Evolutionary conservation across 1,284 basidiomycete genomes (phyloP), one percentile per base, ranked within the genome.

Genomic region (Ganoderma resinaceum): DNA sequence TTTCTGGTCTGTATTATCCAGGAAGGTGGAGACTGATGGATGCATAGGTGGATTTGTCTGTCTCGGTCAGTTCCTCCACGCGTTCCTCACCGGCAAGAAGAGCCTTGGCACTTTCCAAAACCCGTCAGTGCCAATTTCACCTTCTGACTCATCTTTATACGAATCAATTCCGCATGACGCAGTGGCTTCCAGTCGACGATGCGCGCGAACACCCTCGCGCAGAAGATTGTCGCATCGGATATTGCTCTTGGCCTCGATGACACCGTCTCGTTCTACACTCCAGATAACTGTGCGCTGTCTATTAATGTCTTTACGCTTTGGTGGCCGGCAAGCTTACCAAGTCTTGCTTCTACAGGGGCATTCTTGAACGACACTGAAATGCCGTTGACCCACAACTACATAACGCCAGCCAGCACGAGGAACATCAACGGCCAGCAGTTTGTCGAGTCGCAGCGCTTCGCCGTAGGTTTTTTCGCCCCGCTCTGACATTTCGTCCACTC

Each of bases 1-100:
- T 23, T 26, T 37, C 12, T 23, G 29, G 5, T 11, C 16, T 55
- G 23, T 29, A 12, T 20, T 37, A 1, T 42, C 7, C 31, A 2
- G 26, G 6, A 23, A 14, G 8, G 26, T 42, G 38, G 23, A 20
- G 11, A 53, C 40, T 63, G 65, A 52, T 43, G 37, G 49, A 63
- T 11, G 40, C 31, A 43, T 66, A 88, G 88, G 88, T 68, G 89
- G 89, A 26, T 89, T 84, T 68, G 82, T 90, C 11, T 89, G 88
- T 72, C 81, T 90, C 9, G 89, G 88, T 0, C 82, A 86, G 57
- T 90, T 89, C 81, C 78, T 91, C 40, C 86, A 88, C 71, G 82
- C 84, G 62, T 89, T 83, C 76, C 81, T 91, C 40, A 82, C 84
- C 12, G 88, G 89, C 18, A 78, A 82, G 0, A 77, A 82, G 52